These are phyloP conservation scores for Flaveria bidentis DNA, from an alignment of 129 eudicot species.

Conservation along the genomic window DNA sequence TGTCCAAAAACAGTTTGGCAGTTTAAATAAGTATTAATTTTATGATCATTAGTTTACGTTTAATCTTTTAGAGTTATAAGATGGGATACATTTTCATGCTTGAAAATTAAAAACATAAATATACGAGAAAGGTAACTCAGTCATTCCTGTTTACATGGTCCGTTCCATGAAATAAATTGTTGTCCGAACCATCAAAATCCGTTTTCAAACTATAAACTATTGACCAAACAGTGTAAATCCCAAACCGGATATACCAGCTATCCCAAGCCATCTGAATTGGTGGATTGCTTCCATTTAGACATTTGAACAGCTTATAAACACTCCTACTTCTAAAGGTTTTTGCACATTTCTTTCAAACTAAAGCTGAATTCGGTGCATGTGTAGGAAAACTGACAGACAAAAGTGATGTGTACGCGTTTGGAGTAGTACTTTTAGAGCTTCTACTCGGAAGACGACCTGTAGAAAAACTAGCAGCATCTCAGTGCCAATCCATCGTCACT, in stretches of 20 bases:
- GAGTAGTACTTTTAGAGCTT: conserved; percentile 76
- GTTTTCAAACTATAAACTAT: neutral
- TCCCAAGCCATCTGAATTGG: neutral
- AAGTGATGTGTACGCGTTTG: conserved; percentile 74
- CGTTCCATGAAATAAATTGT: neutral
- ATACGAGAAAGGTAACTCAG: neutral
- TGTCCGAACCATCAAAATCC: neutral
- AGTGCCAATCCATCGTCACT: conserved; percentile 82
- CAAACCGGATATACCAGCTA: neutral
- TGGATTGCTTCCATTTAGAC: neutral
- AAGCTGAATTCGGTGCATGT: neutral
- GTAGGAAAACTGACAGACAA: conserved; percentile 69
- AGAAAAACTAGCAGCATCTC: conserved; percentile 66
- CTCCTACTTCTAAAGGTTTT: too few relatives aligned
- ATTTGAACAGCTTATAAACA: neutral
- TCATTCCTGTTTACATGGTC: neutral
- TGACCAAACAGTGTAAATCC: neutral
- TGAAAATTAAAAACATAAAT: neutral
- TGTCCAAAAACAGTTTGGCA: neutral
- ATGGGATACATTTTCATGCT: neutral
- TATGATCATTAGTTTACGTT: neutral
- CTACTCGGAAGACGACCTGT: conserved; percentile 79
- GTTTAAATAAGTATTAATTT: neutral
- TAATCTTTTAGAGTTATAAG: neutral
- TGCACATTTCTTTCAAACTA: too few relatives aligned